A percentile compares a stretch with the other conserved stretches of the same genome.
Evolutionary conservation across 495 filamentous ascomycete genomes (phyloP).

Genomic region (Pyronema omphalodes): DNA sequence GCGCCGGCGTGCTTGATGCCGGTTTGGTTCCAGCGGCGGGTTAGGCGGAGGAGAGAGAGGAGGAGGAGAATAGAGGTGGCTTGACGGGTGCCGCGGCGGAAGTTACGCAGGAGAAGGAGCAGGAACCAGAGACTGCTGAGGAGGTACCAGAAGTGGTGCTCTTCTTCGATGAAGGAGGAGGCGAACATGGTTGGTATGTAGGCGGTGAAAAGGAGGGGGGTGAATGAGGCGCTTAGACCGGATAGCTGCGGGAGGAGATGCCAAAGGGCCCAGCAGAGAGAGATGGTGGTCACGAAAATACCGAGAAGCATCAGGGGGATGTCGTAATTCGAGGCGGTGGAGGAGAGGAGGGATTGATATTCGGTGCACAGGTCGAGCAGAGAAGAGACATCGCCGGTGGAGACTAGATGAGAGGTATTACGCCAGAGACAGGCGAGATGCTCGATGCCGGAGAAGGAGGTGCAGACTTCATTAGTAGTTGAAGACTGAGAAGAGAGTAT

Average conservation of each 20-base stretch:
- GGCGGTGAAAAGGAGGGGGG: no score
- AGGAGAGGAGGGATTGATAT: constrained; percentile 21
- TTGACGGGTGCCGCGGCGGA: background rate
- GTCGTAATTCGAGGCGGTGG: constrained; percentile 79
- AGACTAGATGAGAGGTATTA: background rate
- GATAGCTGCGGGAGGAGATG: no score
- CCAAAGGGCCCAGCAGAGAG: no score
- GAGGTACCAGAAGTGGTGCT: constrained; percentile 99
- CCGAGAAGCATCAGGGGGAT: constrained; percentile 40
- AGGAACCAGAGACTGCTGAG: constrained; percentile 56
- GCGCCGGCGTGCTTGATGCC: constrained; percentile 69
- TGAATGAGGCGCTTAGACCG: no score
- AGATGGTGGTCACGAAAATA: no score
- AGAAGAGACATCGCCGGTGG: background rate
- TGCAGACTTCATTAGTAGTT: constrained; percentile 27
- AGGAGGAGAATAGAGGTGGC: constrained; percentile 5
- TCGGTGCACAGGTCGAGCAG: constrained; percentile 8
- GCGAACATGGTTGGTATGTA: constrained; percentile 52
- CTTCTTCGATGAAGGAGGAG: constrained; percentile 92
- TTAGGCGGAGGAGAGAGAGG: constrained; percentile 39
- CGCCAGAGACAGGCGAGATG: constrained; percentile 38
- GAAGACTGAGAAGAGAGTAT: constrained; percentile 6
- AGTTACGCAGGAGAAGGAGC: constrained; percentile 33
- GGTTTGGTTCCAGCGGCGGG: constrained; percentile 83
- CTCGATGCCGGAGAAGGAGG: constrained; percentile 32